Evolutionary conservation across 805 yeast genomes (phyloP).

Genomic region (Lachancea kluyveri): DNA sequence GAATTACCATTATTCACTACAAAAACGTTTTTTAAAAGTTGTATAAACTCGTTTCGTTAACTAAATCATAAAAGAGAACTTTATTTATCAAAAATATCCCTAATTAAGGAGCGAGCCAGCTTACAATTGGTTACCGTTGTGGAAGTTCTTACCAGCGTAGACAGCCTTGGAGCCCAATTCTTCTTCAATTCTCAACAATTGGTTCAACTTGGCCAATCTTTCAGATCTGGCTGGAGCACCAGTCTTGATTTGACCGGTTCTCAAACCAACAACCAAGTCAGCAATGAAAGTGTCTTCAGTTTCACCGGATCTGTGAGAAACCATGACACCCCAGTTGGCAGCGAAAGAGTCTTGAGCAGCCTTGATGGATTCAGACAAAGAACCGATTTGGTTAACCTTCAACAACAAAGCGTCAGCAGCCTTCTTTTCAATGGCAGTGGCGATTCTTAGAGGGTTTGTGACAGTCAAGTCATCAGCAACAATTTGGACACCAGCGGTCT

Average conservation of each 20-base stretch:
- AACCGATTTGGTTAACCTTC: slow-evolving; percentile 99
- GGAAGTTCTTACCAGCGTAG: slow-evolving; percentile 93
- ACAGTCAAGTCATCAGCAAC: slow-evolving; percentile 99
- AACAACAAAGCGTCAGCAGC: slow-evolving; percentile 89
- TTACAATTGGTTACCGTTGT: slow-evolving; percentile 40
- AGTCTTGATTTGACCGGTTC: slow-evolving; percentile 98
- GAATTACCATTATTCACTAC: background rate
- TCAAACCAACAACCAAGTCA: slow-evolving; percentile 94
- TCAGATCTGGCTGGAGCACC: slow-evolving; percentile 99
- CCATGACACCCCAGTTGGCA: slow-evolving; percentile 99
- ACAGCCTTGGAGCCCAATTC: slow-evolving; percentile 96
- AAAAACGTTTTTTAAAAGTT: background rate
- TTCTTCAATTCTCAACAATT: slow-evolving; percentile 97
- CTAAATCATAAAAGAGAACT: slow-evolving; percentile 5
- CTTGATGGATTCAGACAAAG: slow-evolving; percentile 90
- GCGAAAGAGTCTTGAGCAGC: slow-evolving; percentile 94
- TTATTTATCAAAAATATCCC: slow-evolving; percentile 4
- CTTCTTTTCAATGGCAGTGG: slow-evolving; percentile 94
- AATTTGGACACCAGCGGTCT: slow-evolving; percentile 73
- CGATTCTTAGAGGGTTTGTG: slow-evolving; percentile 93
- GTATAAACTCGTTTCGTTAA: slow-evolving; percentile 4
- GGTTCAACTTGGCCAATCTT: slow-evolving; percentile 98
- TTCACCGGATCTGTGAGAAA: slow-evolving; percentile 99
- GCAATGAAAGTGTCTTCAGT: slow-evolving; percentile 98
- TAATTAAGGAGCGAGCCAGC: slow-evolving; percentile 4